Evolutionary conservation across 305 asterid species (phyloP), one percentile per base, ranked within the genome.

Genomic region (Euphrasia arctica): DNA sequence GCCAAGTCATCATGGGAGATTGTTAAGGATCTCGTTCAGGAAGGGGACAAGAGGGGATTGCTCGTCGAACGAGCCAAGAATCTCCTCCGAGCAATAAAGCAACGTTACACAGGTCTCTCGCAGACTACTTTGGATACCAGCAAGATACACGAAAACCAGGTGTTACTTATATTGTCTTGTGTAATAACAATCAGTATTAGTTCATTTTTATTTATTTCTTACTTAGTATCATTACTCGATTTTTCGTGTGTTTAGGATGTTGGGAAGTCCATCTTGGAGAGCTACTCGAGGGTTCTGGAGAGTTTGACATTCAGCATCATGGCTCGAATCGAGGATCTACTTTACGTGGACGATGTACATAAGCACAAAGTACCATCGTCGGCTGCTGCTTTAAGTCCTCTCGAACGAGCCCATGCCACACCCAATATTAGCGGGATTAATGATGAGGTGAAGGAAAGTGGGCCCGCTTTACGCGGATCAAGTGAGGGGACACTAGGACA

Each of bases 201-300:
- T 25, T 0, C 27, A 25, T 25, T 25, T 25, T 25, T 18, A 18
- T 18, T 18, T 18, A 18, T 18, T 25, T 25, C 2, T 25, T 25
- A 25, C 4, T 31, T 31, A 3, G 15, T 49, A 13, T 42, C 51
- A 15, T 29, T 50, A 62, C 43, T 32, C 50, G 27, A 1, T 27
- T 39, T 42, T 61, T 9, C 1, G 4, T 74, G 52, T 25, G 58
- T 65, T 58, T 62, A 89, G 97, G 97, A 89, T 73, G 79, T 89
- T 1, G 97, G 97, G n/a, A 92, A 85, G 81, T 84, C 95, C 10
- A 84, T 92, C 28, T 32, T 92, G 64, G 98, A 92, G 88, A 87
- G 98, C 94, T 92, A 92, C 84, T 92, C 98, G 11, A 81, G 98
- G 74, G 97, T 92, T 34, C 77, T 92, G 85, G 98, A 92, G 79